Conservation (phyloP, 1,284 basidiomycete species). For the Puccinia hordei region DNA sequence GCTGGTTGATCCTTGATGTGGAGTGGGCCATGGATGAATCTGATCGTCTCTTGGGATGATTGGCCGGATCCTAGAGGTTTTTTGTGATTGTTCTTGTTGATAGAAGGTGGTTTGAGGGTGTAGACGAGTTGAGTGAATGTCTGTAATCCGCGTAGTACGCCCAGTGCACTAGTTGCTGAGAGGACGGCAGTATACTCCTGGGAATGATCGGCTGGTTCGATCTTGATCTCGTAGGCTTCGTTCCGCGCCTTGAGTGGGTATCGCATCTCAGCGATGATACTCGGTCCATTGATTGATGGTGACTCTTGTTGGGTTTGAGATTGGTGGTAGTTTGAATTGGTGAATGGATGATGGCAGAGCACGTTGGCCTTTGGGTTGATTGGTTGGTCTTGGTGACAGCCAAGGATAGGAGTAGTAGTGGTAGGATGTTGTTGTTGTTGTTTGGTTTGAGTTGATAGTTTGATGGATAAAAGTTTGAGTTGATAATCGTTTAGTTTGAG, state of each 20-base stretch:
- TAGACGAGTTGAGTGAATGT: conserved; percentile 75
- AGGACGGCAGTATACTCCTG: conserved; percentile 64
- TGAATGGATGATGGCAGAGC: conserved; percentile 2
- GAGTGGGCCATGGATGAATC: conserved; percentile 67
- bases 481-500: background rate
- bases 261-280: conserved; percentile 64
- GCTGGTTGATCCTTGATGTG: conserved; percentile 61
- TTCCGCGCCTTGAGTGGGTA: conserved; percentile 65
- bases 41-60: background rate
- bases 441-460: conserved; percentile 54
- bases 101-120: conserved; percentile 53
- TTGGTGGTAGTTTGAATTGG: conserved; percentile 37
- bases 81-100: conserved; percentile 27
- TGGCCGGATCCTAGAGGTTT: background rate
- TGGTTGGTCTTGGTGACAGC: conserved; percentile 19
- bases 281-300: background rate
- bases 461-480: background rate
- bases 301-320: background rate
- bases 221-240: conserved; percentile 70
- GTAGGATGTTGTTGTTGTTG: background rate
- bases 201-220: conserved; percentile 60
- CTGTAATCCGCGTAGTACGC: conserved; percentile 75
- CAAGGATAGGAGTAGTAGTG: background rate
- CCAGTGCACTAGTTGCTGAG: conserved; percentile 72
- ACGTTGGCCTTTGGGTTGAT: background rate